phyloP scores from a whole-genome alignment of 148 eudicot species.

The Polygonum maritimum region DNA sequence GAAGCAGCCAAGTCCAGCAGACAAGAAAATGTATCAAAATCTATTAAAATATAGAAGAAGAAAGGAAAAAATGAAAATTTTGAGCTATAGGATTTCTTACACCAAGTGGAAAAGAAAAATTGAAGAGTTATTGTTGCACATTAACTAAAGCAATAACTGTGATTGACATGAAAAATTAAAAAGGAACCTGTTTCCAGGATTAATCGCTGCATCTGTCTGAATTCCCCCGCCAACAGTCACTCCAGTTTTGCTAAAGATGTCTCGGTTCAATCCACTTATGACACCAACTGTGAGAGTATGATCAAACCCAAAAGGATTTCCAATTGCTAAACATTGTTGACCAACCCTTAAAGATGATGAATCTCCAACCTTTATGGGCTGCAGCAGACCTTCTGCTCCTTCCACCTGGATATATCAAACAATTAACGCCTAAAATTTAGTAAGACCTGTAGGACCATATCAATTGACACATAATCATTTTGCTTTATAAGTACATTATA shows the following conservation, averaged over 20 bases:
- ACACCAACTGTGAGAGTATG: conserved; percentile 99
- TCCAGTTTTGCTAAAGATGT: conserved; percentile 92
- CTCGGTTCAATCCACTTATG: conserved; percentile 88
- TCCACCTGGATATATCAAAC: conserved; percentile 47
- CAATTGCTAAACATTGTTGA: conserved; percentile 95
- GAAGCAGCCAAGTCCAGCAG: not conserved
- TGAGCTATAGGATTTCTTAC: not conserved
- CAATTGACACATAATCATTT: no score
- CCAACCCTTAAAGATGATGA: conserved; percentile 87
- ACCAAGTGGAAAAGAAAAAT: not conserved
- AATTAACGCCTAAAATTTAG: not conserved
- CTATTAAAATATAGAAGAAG: not conserved
- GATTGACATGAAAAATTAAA: not conserved
- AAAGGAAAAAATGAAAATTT: not conserved
- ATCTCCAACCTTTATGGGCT: conserved; percentile 73
- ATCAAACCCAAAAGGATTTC: conserved; percentile 99
- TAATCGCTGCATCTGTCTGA: conserved; percentile 99
- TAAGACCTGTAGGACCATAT: not conserved
- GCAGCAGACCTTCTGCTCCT: conserved; percentile 66
- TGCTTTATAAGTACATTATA: no score
- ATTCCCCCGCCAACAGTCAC: conserved; percentile 96
- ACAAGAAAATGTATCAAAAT: conserved; percentile 6
- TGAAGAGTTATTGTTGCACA: not conserved
- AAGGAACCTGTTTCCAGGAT: conserved; percentile 91
- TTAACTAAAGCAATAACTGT: not conserved